These are phyloP conservation scores for Eragrostis nindensis DNA, from an alignment of 176 grass and related monocot species.

Conservation along the genomic window DNA sequence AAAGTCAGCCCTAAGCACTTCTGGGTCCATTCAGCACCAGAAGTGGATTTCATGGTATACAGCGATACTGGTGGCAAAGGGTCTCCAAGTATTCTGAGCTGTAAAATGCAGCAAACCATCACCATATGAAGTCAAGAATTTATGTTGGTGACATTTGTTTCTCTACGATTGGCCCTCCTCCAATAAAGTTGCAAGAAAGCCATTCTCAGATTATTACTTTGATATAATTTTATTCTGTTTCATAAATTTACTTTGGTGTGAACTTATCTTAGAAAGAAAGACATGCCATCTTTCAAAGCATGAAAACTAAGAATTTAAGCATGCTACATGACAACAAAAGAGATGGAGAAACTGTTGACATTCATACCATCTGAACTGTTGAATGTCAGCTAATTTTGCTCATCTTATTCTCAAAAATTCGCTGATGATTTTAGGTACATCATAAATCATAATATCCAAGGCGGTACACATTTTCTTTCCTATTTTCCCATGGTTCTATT, in stretches of 20 bases:
- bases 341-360: neutral
- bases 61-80: too few species aligned
- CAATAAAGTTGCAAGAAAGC: neutral
- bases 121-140: neutral
- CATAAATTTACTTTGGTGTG: neutral
- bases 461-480: neutral
- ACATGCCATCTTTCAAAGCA: neutral
- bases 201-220: neutral
- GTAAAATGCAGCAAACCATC: neutral
- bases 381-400: neutral
- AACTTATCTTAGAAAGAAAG: neutral
- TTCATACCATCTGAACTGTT: neutral
- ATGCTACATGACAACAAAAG: neutral
- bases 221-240: neutral
- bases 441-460: constrained; percentile 4
- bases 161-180: neutral
- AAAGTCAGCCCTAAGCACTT: constrained; percentile 14
- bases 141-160: neutral
- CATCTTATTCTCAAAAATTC: neutral
- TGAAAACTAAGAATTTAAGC: neutral
- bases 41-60: constrained; percentile 16
- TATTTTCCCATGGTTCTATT: constrained; percentile 7
- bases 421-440: neutral
- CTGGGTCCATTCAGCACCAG: constrained; percentile 19
- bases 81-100: neutral